Conservation (phyloP, 2,329 filamentous ascomycete species). For the Fusarium sp. region DNA sequence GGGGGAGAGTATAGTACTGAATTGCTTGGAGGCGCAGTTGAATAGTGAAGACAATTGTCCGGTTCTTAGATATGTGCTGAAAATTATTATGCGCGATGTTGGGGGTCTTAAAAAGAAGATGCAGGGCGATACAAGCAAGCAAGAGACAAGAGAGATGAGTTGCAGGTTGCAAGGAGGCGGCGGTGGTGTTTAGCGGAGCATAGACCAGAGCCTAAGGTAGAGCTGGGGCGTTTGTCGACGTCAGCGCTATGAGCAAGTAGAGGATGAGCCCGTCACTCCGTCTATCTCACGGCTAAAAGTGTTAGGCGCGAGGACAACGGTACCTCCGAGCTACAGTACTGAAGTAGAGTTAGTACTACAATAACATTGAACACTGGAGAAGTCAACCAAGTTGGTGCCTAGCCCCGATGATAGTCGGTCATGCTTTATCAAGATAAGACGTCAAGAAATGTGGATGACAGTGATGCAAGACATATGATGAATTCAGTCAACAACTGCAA, state of each 20-base stretch:
- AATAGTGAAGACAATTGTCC: slow-evolving; percentile 41
- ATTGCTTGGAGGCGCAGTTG: slow-evolving; percentile 25
- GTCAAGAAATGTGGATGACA: background rate
- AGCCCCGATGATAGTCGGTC: slow-evolving; percentile 35
- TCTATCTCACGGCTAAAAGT: slow-evolving; percentile 41
- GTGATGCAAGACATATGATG: slow-evolving; percentile 15
- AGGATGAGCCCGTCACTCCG: slow-evolving; percentile 36
- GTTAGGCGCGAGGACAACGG: slow-evolving; percentile 23
- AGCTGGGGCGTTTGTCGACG: slow-evolving; percentile 57
- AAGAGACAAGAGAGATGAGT: slow-evolving; percentile 34
- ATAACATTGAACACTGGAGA: slow-evolving; percentile 1
- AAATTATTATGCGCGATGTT: slow-evolving; percentile 25
- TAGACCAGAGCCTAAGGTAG: slow-evolving; percentile 36
- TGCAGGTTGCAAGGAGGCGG: slow-evolving; percentile 45
- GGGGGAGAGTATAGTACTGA: slow-evolving; percentile 34
- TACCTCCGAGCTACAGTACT: slow-evolving; percentile 16
- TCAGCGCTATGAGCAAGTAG: slow-evolving; percentile 55
- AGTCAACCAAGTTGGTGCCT: slow-evolving; percentile 25
- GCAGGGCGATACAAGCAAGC: slow-evolving; percentile 37
- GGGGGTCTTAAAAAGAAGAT: slow-evolving; percentile 21
- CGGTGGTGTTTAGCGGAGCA: slow-evolving; percentile 50
- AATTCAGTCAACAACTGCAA: slow-evolving; percentile 13
- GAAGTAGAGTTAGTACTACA: background rate
- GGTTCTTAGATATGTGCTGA: slow-evolving; percentile 15
- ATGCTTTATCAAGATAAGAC: slow-evolving; percentile 15